These are phyloP conservation scores for Suillus paluster DNA, from an alignment of 768 basidiomycete species.

Conservation along the genomic window DNA sequence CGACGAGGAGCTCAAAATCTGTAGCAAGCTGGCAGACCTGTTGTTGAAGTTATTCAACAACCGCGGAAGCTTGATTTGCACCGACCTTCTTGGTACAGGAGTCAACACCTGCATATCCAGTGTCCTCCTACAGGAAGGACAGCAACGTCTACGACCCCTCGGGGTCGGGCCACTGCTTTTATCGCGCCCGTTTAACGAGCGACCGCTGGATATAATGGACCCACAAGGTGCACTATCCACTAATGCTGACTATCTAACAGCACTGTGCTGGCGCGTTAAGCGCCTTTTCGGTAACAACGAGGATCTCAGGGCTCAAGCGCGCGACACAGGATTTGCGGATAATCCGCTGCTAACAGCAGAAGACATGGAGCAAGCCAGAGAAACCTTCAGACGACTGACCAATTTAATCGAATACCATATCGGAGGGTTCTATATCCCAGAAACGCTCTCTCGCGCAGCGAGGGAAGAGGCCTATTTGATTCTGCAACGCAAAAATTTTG, in stretches of 20 bases:
- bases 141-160: conserved; percentile 5
- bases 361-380: conserved; percentile 25
- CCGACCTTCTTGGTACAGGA: conserved; percentile 37
- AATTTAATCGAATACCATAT: conserved; percentile 30
- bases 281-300: conserved; percentile 22
- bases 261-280: conserved; percentile 29
- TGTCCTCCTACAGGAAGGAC: conserved; percentile 11
- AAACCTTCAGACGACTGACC: conserved; percentile 29
- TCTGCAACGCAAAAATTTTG: conserved; percentile 27
- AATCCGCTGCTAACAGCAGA: conserved; percentile 22
- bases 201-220: conserved; percentile 24
- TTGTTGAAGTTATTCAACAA: conserved; percentile 35
- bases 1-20: conserved; percentile 25
- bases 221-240: conserved; percentile 29
- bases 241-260: conserved; percentile 31
- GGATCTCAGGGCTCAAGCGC: conserved; percentile 9
- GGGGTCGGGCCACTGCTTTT: conserved; percentile 22
- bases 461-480: conserved; percentile 27
- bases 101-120: conserved; percentile 19
- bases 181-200: conserved; percentile 29
- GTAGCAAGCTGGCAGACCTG: conserved; percentile 28
- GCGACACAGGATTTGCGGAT: conserved; percentile 18
- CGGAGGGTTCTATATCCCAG: conserved; percentile 36
- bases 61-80: conserved; percentile 21
- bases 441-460: conserved; percentile 26